These are phyloP conservation scores for Lactifluus volemus DNA, from an alignment of 768 basidiomycete genomes.

Conservation along the genomic window DNA sequence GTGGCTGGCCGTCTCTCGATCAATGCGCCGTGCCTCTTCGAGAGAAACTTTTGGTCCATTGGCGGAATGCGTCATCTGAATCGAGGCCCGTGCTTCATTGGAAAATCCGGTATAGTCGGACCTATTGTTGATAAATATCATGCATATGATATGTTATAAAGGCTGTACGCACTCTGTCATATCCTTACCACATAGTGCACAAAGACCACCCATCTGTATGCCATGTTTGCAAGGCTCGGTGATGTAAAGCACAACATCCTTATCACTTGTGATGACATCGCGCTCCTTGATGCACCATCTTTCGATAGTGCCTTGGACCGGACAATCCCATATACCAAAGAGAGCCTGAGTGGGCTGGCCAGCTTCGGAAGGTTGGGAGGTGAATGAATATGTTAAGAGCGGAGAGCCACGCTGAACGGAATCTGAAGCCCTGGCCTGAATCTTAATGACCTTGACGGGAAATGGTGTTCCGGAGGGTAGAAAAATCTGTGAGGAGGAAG, in stretches of 20 bases:
- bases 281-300: conserved; percentile 62
- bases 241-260: conserved; percentile 53
- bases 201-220: conserved; percentile 85
- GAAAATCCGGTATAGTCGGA: conserved; percentile 84
- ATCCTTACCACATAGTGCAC: conserved; percentile 92
- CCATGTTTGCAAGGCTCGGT: conserved; percentile 95
- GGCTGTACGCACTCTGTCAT: conserved; percentile 66
- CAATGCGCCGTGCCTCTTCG: conserved; percentile 86
- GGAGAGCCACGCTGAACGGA: conserved; percentile 61
- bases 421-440: conserved; percentile 41
- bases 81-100: conserved; percentile 77
- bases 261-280: conserved; percentile 51
- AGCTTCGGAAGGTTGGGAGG: conserved; percentile 40
- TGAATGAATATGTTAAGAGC: conserved; percentile 80
- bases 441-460: conserved; percentile 72
- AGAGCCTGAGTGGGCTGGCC: conserved; percentile 52
- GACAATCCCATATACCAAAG: conserved; percentile 87
- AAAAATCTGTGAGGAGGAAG: conserved; percentile 46
- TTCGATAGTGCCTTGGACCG: conserved; percentile 70
- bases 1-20: conserved; percentile 70
- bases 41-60: conserved; percentile 86
- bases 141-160: conserved; percentile 7
- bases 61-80: conserved; percentile 92
- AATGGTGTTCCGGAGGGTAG: conserved; percentile 75
- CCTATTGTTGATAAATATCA: conserved; percentile 32